Base-by-base conservation (phyloP, 1,139 yeast species). In the Pneumocystis oryctolagi region DNA sequence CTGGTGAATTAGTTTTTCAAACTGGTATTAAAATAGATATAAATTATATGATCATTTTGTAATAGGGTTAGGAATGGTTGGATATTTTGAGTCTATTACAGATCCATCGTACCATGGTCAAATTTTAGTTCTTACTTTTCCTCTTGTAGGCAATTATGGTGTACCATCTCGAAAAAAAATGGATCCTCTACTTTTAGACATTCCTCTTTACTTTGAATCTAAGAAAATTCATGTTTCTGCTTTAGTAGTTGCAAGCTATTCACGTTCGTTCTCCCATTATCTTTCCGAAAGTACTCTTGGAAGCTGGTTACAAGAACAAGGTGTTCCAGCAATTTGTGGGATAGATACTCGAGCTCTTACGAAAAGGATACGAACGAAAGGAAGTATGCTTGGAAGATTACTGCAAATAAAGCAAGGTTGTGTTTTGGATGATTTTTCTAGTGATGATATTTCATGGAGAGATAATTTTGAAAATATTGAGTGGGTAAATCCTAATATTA, bases 51-150 rank as follows among this genome's bases (percentile, higher is more conserved):
- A 40, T 31, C 12, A 14, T 35, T 39, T 31, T 5, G 8, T 53
- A 32, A 18, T 14, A 14, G 28, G 20, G 25, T 14, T 58, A 64
- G 68, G 98, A 79, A 94, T 94, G 98, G 98, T 92, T 70, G 99
- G 99, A 68, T 94, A 94, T 75, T 98, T 98, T 60, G 99, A 94
- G 77, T 85, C 97, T 66, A 83, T 94, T 74, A 90, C 98, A 62
- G 99, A 94, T 77, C 98, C 99, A 67, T 92, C 98, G 62, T 94
- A 94, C 75, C 94, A 88, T 73, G 98, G 98, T 68, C 99, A 94
- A 78, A 90, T 94, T 72, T 82, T 94, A 74, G 97, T 92, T 67
- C 87, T 94, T 75, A 94, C 99, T 65, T 90, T 84, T 75, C 98
- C 99, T 34, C 80, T 94, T 71, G 95, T 92, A 63, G 99, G 99